Evolutionary conservation across 106 monocot genomes (phyloP).

Genomic region (Narthecium ossifragum): DNA sequence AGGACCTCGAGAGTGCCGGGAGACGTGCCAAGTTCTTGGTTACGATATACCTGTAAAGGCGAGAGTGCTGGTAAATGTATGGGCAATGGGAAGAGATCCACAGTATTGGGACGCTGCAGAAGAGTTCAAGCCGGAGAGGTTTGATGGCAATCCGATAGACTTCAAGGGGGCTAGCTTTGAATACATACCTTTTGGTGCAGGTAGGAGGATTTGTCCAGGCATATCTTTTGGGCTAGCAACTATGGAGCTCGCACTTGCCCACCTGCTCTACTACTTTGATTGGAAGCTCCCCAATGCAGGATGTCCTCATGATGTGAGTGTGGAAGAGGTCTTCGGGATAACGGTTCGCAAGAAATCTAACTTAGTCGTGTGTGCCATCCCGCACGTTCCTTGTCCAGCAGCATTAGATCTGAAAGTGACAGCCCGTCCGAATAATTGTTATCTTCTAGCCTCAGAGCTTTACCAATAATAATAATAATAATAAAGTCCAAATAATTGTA

Average conservation of each 20-base stretch:
- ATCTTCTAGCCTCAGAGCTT: too few relatives aligned
- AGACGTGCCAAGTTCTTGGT: neutral
- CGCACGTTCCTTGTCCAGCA: too few relatives aligned
- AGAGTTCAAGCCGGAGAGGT: constrained; percentile 16
- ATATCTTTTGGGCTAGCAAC: neutral
- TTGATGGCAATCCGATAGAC: constrained; percentile 5
- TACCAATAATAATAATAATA: too few relatives aligned
- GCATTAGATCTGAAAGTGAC: too few relatives aligned
- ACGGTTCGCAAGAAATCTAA: neutral
- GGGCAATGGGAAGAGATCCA: constrained; percentile 14
- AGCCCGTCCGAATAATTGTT: too few relatives aligned
- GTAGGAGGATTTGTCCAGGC: constrained; percentile 16
- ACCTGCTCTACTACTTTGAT: constrained; percentile 13
- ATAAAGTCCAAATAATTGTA: too few relatives aligned
- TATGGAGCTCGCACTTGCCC: constrained; percentile 8
- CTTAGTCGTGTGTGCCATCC: neutral
- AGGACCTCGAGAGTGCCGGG: neutral
- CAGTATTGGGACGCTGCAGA: constrained; percentile 8
- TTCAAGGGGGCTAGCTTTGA: constrained; percentile 6
- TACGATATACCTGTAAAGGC: neutral
- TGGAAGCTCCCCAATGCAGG: constrained; percentile 7
- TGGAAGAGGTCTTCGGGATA: constrained; percentile 4
- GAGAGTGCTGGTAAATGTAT: constrained; percentile 1
- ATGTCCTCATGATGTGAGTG: neutral
- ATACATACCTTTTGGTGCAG: constrained; percentile 10